Evolutionary conservation across 345 rosid genomes (phyloP).

Genomic region (sweet orange (Citrus sinensis)): DNA sequence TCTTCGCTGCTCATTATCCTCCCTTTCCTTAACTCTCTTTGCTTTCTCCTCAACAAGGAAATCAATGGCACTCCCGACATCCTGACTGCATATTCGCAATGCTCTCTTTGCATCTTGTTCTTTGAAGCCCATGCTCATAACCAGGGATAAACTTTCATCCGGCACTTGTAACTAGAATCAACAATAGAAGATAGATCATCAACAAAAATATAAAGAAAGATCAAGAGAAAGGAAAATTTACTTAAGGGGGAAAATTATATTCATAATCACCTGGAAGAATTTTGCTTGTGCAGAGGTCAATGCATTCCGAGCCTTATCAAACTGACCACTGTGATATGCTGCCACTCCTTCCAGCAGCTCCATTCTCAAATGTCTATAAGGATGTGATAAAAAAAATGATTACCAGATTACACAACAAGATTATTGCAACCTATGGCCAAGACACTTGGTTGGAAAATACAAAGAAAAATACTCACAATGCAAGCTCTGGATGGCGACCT

Average conservation of each 20-base stretch:
- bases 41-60: slow-evolving; percentile 77
- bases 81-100: slow-evolving; percentile 71
- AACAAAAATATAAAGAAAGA: neutral
- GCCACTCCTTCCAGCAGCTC: slow-evolving; percentile 95
- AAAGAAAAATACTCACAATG: slow-evolving; percentile 52
- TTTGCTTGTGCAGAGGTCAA: slow-evolving; percentile 75
- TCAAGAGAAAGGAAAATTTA: neutral
- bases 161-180: slow-evolving; percentile 72
- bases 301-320: slow-evolving; percentile 52
- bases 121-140: slow-evolving; percentile 83
- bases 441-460: neutral
- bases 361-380: slow-evolving; percentile 70
- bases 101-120: slow-evolving; percentile 78
- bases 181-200: neutral
- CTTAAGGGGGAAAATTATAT: neutral
- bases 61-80: slow-evolving; percentile 68
- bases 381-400: slow-evolving; percentile 7
- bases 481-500: slow-evolving; percentile 71
- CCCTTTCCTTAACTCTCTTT: slow-evolving; percentile 44
- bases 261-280: slow-evolving; percentile 56
- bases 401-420: slow-evolving; percentile 2
- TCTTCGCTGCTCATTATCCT: slow-evolving; percentile 53
- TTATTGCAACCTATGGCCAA: neutral
- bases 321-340: slow-evolving; percentile 81
- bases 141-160: slow-evolving; percentile 71